A percentile compares a stretch with the other conserved stretches of the same genome.
Conservation (phyloP, 805 yeast species). For the Scheffersomyces coipomensis region DNA sequence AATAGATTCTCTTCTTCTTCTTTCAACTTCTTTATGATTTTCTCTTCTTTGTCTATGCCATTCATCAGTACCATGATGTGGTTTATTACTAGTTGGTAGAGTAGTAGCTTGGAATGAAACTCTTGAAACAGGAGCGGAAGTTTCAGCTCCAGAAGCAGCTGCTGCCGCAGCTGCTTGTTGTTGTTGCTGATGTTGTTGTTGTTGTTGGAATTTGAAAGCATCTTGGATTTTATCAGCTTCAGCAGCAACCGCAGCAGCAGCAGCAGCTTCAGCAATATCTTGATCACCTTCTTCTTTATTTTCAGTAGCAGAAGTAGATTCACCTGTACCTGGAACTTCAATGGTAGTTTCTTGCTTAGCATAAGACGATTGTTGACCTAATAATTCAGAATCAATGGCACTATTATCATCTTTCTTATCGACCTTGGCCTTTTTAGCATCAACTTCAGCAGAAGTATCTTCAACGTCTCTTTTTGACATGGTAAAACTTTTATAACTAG, state of each 20-base stretch:
- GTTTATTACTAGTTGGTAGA: conserved; percentile 39
- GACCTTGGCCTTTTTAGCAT: conserved; percentile 14
- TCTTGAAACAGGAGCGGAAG: conserved; percentile 7
- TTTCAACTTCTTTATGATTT: conserved; percentile 94
- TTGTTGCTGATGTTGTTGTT: conserved; percentile 9
- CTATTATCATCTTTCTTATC: conserved; percentile 15
- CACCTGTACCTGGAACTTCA: conserved; percentile 11
- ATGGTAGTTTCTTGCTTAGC: conserved; percentile 14
- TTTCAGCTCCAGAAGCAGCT: conserved; percentile 4
- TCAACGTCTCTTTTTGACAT: conserved; percentile 24
- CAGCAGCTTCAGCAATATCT: conserved; percentile 26
- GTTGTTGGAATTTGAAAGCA: too few species aligned
- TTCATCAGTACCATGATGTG: conserved; percentile 74
- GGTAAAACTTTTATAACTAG: too few species aligned
- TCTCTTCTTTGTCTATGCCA: conserved; percentile 83
- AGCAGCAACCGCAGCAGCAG: conserved; percentile 21
- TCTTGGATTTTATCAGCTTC: conserved; percentile 14
- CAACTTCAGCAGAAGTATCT: conserved; percentile 4
- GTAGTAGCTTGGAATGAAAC: conserved; percentile 34
- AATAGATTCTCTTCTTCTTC: conserved; percentile 86
- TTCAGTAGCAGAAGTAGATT: conserved; percentile 7
- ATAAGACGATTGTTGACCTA: conserved; percentile 39
- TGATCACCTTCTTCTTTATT: conserved; percentile 10
- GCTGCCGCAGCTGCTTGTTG: conserved; percentile 15
- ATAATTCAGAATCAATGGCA: conserved; percentile 43